phyloP scores from a whole-genome alignment of 352 stramenopile genomes.

The Phytophthora hibernalis region DNA sequence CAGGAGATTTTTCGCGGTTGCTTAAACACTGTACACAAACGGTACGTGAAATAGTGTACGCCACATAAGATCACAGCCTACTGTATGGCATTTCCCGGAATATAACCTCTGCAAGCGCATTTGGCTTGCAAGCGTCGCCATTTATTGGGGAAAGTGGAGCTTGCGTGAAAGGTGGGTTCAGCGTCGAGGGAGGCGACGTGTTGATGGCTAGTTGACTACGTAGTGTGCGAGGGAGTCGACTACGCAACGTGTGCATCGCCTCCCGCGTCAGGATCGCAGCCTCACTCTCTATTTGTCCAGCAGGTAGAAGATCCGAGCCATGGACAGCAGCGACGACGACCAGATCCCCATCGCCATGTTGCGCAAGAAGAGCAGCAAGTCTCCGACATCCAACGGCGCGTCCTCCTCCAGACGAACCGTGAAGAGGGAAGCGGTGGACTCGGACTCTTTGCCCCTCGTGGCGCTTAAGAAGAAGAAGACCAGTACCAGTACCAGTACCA shows the following conservation, averaged over 20 bases:
- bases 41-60: neutral
- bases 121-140: constrained; percentile 20
- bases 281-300: neutral
- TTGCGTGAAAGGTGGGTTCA: constrained; percentile 27
- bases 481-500: constrained; percentile 28
- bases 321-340: constrained; percentile 85
- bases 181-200: constrained; percentile 11
- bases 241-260: neutral
- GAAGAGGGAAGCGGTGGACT: constrained; percentile 51
- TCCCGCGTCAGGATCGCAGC: constrained; percentile 10
- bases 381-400: constrained; percentile 19
- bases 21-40: constrained; percentile 21
- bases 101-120: neutral
- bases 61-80: neutral
- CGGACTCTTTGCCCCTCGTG: constrained; percentile 76
- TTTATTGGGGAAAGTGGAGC: constrained; percentile 15
- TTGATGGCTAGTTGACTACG: constrained; percentile 1
- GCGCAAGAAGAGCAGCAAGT: constrained; percentile 62
- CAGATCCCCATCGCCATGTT: constrained; percentile 75
- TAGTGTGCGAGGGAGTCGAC: neutral
- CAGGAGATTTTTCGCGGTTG: constrained; percentile 17
- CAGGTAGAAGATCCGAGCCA: constrained; percentile 11
- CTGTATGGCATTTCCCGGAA: neutral
- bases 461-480: constrained; percentile 76
- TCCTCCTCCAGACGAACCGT: constrained; percentile 20